These are phyloP conservation scores for Botrytis byssoidea DNA, from an alignment of 2,329 filamentous ascomycete species.

Conservation along the genomic window DNA sequence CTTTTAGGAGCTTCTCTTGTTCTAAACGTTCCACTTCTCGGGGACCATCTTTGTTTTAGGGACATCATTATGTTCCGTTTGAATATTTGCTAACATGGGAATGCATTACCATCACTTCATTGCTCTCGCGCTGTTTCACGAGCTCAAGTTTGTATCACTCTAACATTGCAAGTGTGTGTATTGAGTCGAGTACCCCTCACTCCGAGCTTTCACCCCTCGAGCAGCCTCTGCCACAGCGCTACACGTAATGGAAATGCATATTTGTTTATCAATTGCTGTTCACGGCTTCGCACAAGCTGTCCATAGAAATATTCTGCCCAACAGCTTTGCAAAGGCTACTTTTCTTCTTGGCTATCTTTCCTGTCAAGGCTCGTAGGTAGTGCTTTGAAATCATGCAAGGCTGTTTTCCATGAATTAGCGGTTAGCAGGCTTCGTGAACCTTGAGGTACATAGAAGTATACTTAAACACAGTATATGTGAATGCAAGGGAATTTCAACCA, in stretches of 20 bases:
- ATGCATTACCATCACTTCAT: too few species aligned
- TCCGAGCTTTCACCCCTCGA: not conserved
- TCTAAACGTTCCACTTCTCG: not conserved
- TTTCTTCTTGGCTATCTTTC: not conserved
- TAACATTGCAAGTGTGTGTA: not conserved
- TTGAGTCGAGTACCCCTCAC: not conserved
- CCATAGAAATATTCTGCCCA: not conserved
- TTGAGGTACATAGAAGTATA: too few species aligned
- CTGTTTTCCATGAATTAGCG: not conserved
- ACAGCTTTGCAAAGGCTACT: not conserved
- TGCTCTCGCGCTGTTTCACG: not conserved
- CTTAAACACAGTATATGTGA: not conserved
- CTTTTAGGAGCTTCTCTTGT: not conserved
- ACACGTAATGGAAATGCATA: not conserved
- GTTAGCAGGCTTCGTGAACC: not conserved
- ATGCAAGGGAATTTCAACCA: too few species aligned
- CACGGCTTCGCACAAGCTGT: not conserved
- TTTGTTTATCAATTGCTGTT: not conserved
- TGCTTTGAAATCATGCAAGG: not conserved
- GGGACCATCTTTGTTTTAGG: not conserved
- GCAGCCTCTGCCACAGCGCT: not conserved
- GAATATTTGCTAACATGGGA: not conserved
- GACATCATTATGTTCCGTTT: not conserved
- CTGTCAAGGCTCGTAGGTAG: not conserved
- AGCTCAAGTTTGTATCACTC: not conserved